Base-by-base conservation (phyloP, 2,329 filamentous ascomycete species). In the Tolypocladium amazonense region DNA sequence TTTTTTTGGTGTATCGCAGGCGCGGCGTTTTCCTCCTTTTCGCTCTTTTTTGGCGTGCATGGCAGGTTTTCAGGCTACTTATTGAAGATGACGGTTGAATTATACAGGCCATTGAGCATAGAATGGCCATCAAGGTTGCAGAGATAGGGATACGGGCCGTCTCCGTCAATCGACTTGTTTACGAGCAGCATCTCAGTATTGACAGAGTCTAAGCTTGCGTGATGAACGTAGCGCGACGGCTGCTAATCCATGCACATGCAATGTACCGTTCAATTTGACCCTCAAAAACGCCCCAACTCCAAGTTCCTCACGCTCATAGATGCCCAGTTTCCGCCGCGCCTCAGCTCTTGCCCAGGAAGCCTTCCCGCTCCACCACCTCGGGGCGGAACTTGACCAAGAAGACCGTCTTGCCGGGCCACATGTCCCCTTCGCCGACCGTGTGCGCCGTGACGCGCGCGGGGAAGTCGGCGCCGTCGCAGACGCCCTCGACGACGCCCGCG, bases 391-490 rank as follows among this genome's bases (percentile, higher is more conserved):
- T 92, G 70, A 99, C 87, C 72, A 99, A 74, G 71, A 97, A 99
- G 38, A 99, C 92, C 52, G 94, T 99, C 79, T 94, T 90, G 39
- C 90, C 90, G 0, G 94, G 94, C 92, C 93, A 97, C 85, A 97
- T 88, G 69, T 93, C 90, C 64, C 87, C 83, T 72, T 82, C 82
- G 18, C 75, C 77, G 68, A 88, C 86, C 63, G 86, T 91, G 72
- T 99, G 94, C 65, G 94, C 93, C 61, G 89, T 94, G 25, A 97
- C 94, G 63, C 88, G 87, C 0, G 91, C 93, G 55, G 88, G 86
- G 71, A 97, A 97, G 8, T 89, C 92, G 50, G 90, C 90, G 11
- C 92, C 93, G 75, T 97, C 94, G 74, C 94, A 96, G 14, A 96
- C 87, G 27, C 94, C 94, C 80, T 99, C 94, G 60, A 99, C 87